Evolutionary conservation across 371 early-diverging fungal species (phyloP).

Genomic region (Mucor mucedo): DNA sequence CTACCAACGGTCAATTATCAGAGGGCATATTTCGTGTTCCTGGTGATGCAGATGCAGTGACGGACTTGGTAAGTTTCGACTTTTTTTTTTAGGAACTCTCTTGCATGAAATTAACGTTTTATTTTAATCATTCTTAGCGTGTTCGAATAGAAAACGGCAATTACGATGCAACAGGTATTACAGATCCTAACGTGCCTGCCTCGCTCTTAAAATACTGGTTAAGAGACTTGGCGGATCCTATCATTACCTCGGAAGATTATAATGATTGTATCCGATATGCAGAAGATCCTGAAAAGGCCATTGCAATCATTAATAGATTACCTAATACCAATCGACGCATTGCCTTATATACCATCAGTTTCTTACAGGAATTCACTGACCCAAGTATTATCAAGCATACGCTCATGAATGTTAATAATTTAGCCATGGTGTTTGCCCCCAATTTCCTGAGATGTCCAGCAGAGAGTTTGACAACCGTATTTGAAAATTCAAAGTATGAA

Average conservation of each 20-base stretch:
- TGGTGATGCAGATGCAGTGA: constrained; percentile 90
- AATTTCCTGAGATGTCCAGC: constrained; percentile 89
- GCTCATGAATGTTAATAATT: constrained; percentile 86
- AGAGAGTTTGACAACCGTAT: constrained; percentile 75
- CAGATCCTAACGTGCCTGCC: constrained; percentile 92
- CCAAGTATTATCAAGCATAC: constrained; percentile 72
- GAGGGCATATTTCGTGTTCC: constrained; percentile 98
- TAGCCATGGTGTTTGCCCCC: constrained; percentile 98
- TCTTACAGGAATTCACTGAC: constrained; percentile 82
- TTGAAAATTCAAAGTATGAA: constrained; percentile 83
- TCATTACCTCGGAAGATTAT: constrained; percentile 87
- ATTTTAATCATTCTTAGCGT: constrained; percentile 36
- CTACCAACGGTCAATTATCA: constrained; percentile 76
- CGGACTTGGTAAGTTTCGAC: constrained; percentile 64
- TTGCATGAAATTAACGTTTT: not conserved
- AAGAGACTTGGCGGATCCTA: constrained; percentile 90
- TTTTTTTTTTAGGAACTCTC: not conserved
- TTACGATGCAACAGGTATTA: constrained; percentile 70
- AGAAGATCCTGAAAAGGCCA: constrained; percentile 60
- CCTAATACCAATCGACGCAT: constrained; percentile 82
- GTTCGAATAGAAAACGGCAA: constrained; percentile 85
- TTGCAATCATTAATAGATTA: constrained; percentile 66
- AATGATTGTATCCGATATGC: constrained; percentile 66
- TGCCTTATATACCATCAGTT: constrained; percentile 77
- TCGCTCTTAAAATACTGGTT: constrained; percentile 93